These are phyloP conservation scores for Platanthera zijinensis DNA, from an alignment of 106 monocot species.

Conservation along the genomic window DNA sequence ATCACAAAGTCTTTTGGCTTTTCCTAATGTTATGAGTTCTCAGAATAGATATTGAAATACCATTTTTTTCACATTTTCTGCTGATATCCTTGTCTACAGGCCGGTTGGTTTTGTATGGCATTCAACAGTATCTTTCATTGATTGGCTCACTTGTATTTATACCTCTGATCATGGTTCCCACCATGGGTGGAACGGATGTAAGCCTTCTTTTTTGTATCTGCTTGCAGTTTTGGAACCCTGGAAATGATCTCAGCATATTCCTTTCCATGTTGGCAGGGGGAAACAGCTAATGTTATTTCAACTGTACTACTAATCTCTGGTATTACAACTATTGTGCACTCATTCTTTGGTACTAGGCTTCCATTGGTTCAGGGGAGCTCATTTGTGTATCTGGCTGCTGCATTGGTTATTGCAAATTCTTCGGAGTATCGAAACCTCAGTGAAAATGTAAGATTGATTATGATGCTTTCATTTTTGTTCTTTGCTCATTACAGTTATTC, in stretches of 20 bases:
- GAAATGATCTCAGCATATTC: not conserved
- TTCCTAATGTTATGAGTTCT: not conserved
- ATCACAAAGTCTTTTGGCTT: not conserved
- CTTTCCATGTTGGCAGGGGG: conserved; percentile 46
- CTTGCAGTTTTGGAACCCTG: not conserved
- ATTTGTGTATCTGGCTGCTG: conserved; percentile 93
- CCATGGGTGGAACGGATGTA: conserved; percentile 99
- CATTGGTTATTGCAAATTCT: conserved; percentile 84
- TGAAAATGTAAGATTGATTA: conserved; percentile 66
- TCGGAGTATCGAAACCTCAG: conserved; percentile 95
- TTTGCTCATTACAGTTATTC: not conserved
- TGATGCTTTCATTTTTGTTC: not conserved
- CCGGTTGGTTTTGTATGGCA: conserved; percentile 60
- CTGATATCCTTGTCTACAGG: conserved; percentile 34
- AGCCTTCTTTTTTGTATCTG: conserved; percentile 16
- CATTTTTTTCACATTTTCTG: not conserved
- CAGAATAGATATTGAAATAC: not conserved
- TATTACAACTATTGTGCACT: conserved; percentile 80
- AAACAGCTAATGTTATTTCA: conserved; percentile 90
- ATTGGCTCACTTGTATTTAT: conserved; percentile 93
- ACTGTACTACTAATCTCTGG: conserved; percentile 92
- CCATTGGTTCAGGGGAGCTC: conserved; percentile 98
- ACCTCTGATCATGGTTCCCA: conserved; percentile 85
- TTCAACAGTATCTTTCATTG: conserved; percentile 89
- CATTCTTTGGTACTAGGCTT: conserved; percentile 80